These are phyloP conservation scores for Trypanosoma vivax DNA, from an alignment of 208 protist genomes.

Conservation along the genomic window DNA sequence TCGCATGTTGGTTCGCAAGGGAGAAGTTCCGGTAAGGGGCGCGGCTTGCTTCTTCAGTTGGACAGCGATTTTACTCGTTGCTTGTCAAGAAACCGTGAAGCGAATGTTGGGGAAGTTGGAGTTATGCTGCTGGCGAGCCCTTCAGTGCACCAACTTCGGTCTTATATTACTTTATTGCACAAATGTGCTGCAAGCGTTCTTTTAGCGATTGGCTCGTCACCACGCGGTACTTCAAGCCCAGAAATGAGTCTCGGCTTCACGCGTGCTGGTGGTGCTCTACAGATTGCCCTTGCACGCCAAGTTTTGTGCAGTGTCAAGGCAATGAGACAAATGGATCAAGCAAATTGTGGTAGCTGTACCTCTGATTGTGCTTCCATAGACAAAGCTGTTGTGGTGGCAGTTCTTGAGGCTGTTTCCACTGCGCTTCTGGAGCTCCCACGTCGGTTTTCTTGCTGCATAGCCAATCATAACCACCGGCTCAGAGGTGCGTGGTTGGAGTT, in stretches of 20 bases:
- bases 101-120: not conserved
- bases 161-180: conserved; percentile 19
- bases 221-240: not conserved
- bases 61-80: not conserved
- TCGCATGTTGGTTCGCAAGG: not conserved
- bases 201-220: conserved; percentile 3
- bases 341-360: not conserved
- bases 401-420: conserved; percentile 28
- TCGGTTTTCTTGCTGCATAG: conserved; percentile 21
- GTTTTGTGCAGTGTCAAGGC: not conserved
- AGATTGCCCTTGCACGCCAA: conserved; percentile 28
- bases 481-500: conserved; percentile 26
- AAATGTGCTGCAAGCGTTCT: conserved; percentile 24
- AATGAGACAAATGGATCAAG: not conserved
- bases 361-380: not conserved
- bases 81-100: not conserved
- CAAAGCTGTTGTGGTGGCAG: conserved; percentile 10
- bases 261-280: conserved; percentile 41
- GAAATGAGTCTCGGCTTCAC: conserved; percentile 15
- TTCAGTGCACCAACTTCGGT: conserved; percentile 10
- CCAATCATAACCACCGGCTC: conserved; percentile 1
- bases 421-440: conserved; percentile 28
- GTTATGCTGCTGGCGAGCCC: conserved; percentile 27
- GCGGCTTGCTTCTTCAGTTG: conserved; percentile 9
- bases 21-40: not conserved